Evolutionary conservation across 257 asterid genomes (phyloP).

Genomic region (Thymus quinquecostatus): DNA sequence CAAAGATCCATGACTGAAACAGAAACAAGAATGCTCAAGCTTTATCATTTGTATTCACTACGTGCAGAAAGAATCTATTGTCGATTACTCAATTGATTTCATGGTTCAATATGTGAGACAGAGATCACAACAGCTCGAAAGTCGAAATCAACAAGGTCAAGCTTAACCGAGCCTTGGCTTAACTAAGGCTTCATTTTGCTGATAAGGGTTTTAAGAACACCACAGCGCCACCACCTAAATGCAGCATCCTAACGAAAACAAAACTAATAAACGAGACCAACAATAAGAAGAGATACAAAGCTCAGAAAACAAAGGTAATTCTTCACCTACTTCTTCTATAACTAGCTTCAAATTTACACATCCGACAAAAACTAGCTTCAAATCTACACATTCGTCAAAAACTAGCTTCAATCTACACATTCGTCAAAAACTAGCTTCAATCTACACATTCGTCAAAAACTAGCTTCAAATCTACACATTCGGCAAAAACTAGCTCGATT

Average conservation of each 20-base stretch:
- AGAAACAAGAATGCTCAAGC: not conserved
- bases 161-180: not conserved
- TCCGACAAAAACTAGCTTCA: not conserved
- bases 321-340: not conserved
- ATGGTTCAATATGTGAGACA: not conserved
- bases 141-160: not conserved
- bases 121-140: not conserved
- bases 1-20: not conserved
- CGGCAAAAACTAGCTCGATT: not conserved
- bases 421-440: not conserved
- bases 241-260: not conserved
- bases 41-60: not conserved
- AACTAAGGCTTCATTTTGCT: not conserved
- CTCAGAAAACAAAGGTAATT: not conserved
- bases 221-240: not conserved
- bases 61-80: not conserved
- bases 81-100: not conserved
- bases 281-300: not conserved
- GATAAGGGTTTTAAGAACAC: not conserved
- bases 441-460: not conserved
- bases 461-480: not conserved
- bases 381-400: constrained; percentile 6
- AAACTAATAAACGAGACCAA: not conserved
- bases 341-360: not conserved
- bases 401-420: not conserved